These are phyloP conservation scores for Neurospora sp. DNA, from an alignment of 495 filamentous ascomycete species.

Conservation along the genomic window DNA sequence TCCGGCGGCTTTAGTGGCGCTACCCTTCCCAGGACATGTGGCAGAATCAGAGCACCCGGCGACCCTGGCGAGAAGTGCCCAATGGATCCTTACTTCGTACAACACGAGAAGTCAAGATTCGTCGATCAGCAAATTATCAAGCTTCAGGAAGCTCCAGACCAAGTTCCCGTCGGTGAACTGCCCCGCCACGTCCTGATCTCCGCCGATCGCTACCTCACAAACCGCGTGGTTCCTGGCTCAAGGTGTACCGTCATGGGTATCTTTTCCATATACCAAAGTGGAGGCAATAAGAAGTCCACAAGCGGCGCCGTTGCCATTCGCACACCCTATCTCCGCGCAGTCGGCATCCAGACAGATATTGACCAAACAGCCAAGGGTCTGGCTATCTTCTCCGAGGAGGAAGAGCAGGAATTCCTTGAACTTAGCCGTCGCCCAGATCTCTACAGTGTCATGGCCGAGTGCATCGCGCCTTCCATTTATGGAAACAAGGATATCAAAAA, in stretches of 20 bases:
- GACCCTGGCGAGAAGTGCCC: conserved; percentile 64
- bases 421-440: conserved; percentile 85
- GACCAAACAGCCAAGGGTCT: conserved; percentile 85
- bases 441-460: conserved; percentile 80
- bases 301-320: conserved; percentile 82
- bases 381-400: conserved; percentile 81
- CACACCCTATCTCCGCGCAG: conserved; percentile 91
- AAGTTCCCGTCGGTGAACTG: conserved; percentile 94
- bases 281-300: conserved; percentile 69
- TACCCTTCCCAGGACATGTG: conserved; percentile 70
- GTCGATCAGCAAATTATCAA: conserved; percentile 98
- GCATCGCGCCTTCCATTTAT: conserved; percentile 96
- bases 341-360: conserved; percentile 82
- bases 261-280: conserved; percentile 93
- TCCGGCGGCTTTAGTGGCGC: conserved; percentile 79
- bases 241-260: conserved; percentile 94
- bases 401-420: conserved; percentile 95
- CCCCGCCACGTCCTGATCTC: conserved; percentile 91
- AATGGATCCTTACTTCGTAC: conserved; percentile 87
- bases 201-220: conserved; percentile 91
- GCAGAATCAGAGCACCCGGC: conserved; percentile 43
- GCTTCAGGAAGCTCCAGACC: conserved; percentile 95
- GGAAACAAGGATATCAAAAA: conserved; percentile 97
- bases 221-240: conserved; percentile 90
- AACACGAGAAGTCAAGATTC: conserved; percentile 90